Conservation (phyloP, 257 asterid genomes). For the Solanum bulbocastanum region DNA sequence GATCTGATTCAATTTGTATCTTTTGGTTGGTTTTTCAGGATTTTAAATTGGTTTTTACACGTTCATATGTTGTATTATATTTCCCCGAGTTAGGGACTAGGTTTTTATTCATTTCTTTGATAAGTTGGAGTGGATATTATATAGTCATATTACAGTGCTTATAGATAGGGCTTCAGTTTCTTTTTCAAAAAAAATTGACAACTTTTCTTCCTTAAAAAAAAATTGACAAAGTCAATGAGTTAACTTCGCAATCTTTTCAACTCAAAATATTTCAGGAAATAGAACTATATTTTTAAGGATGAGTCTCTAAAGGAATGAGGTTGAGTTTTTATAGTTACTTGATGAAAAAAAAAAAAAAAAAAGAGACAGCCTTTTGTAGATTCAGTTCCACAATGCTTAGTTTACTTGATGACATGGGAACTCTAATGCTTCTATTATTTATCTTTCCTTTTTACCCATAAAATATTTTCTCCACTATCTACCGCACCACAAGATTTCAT, state of each 20-base stretch:
- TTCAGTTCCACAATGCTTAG: neutral
- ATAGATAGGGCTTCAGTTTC: neutral
- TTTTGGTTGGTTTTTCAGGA: neutral
- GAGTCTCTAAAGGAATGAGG: neutral
- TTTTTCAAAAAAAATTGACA: neutral
- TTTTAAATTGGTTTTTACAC: neutral
- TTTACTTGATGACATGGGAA: neutral
- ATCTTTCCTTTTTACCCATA: neutral
- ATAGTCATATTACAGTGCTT: neutral
- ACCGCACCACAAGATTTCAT: neutral
- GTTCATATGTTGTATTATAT: neutral
- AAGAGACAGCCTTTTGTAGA: neutral
- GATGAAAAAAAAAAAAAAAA: neutral
- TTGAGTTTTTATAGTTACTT: neutral
- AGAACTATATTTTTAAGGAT: neutral
- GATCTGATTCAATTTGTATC: neutral
- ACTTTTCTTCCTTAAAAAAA: neutral
- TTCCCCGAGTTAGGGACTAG: neutral
- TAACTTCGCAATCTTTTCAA: neutral
- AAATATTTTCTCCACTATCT: neutral
- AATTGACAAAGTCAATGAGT: neutral
- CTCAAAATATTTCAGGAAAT: neutral
- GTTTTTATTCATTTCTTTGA: neutral
- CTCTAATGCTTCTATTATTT: neutral
- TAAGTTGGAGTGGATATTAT: neutral